Percentiles rank a stretch among this genome's conserved stretches.
Conservation (phyloP, 2,329 filamentous ascomycete species). For the Fusarium sp. region DNA sequence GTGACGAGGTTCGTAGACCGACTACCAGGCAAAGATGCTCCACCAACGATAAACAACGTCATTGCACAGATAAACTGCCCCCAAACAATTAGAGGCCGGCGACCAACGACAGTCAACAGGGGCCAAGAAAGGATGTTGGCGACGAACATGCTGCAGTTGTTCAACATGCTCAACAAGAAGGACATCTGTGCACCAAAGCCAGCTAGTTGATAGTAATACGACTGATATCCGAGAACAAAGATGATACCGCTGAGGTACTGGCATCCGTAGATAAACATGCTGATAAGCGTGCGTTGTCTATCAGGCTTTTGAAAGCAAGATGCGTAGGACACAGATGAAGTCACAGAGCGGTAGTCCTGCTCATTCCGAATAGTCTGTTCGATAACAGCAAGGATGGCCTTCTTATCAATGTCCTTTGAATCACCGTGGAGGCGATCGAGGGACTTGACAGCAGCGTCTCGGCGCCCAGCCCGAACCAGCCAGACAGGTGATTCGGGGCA, state of each 20-base stretch:
- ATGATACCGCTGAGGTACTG: conserved; percentile 48
- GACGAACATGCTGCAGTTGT: conserved; percentile 50
- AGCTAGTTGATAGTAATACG: conserved; percentile 55
- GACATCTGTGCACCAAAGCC: conserved; percentile 49
- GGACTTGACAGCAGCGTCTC: conserved; percentile 48
- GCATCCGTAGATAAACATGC: conserved; percentile 48
- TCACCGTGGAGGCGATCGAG: conserved; percentile 47
- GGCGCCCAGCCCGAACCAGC: conserved; percentile 46
- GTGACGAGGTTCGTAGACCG: background rate
- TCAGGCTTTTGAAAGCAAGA: conserved; percentile 53
- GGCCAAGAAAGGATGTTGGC: conserved; percentile 54
- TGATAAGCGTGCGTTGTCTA: conserved; percentile 52
- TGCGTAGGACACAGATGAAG: conserved; percentile 47
- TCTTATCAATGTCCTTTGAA: conserved; percentile 43
- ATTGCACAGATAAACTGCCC: background rate
- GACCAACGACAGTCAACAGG: conserved; percentile 50
- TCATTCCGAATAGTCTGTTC: background rate
- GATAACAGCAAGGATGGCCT: background rate
- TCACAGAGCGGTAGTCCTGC: conserved; percentile 36
- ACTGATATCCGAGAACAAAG: conserved; percentile 51
- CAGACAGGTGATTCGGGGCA: conserved; percentile 55
- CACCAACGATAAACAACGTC: background rate
- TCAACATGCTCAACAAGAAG: conserved; percentile 52
- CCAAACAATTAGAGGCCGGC: conserved; percentile 13
- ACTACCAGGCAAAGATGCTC: background rate